Evolutionary conservation across 1,284 basidiomycete genomes (phyloP), one percentile per base, ranked within the genome.

Genomic region (Flammula alnicola): DNA sequence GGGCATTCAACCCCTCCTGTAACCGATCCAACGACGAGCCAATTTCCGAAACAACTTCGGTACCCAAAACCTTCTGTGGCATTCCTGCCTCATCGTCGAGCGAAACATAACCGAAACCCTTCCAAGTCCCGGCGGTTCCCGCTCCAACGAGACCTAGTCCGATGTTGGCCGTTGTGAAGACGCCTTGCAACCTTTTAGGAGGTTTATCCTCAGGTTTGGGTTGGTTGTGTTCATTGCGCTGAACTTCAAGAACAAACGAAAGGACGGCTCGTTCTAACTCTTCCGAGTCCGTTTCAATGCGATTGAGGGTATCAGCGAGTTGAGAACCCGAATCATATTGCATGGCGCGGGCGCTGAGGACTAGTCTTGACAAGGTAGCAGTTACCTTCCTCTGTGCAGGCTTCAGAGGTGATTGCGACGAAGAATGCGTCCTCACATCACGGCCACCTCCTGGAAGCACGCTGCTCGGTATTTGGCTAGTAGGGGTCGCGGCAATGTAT

Each of bases 321-420:
- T 80, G 75, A 2, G 80, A 76, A 14, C 81, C 82, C 0, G 85
- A 85, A 61, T 90, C 86, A 54, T 88, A 90, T 60, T 86, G 81
- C 71, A 89, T 83, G 0, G 88, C 88, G 38, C 88, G 79, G 19
- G 87, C 85, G 5, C 88, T 89, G 2, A 90, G 73, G 7, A 90
- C 87, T 12, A 90, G 70, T 60, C 89, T 83, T 7, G 88, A 91
- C 14, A 90, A 70, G 1, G 88, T 90, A 10, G 88, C 87, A 2
- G 88, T 89, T 22, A 91, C 87, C 59, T 88, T 88, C 32, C 87
- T 76, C 52, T 90, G 88, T 0, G 83, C 81, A 12, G 84, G 83
- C 65, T 89, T 89, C 29, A 89, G 71, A 5, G 87, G 71, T 3
- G 83, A 77, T 57, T 82, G 80, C 0, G 78, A 70, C 5, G 75